Evolutionary conservation across 2,329 filamentous ascomycete genomes (phyloP).

Genomic region (Trichoderma afroharzianum): DNA sequence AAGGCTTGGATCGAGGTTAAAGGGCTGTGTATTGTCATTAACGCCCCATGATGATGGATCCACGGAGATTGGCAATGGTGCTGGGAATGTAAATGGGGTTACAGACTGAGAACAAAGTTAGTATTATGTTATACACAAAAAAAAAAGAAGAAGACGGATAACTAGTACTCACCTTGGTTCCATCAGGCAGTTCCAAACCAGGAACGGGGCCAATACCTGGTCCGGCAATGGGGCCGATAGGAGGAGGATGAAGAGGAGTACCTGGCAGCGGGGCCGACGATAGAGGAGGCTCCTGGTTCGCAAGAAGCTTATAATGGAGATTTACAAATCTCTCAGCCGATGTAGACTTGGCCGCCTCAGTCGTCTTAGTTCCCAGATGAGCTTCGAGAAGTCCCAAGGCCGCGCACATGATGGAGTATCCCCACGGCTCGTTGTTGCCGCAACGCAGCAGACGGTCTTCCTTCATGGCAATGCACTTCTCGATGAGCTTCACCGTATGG

Average conservation of each 20-base stretch:
- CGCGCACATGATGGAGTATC: slow-evolving; percentile 61
- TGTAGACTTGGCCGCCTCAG: slow-evolving; percentile 55
- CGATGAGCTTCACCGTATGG: slow-evolving; percentile 58
- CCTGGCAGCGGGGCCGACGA: slow-evolving; percentile 29
- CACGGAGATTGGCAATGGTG: slow-evolving; percentile 34
- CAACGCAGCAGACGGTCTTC: slow-evolving; percentile 59
- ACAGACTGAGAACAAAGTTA: slow-evolving; percentile 32
- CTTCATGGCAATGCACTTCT: slow-evolving; percentile 58
- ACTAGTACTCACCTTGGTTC: slow-evolving; percentile 41
- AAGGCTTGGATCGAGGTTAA: slow-evolving; percentile 52
- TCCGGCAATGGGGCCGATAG: slow-evolving; percentile 19
- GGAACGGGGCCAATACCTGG: slow-evolving; percentile 28
- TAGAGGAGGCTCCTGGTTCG: slow-evolving; percentile 48
- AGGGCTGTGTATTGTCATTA: slow-evolving; percentile 34
- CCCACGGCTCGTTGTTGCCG: slow-evolving; percentile 62
- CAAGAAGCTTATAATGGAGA: slow-evolving; percentile 54
- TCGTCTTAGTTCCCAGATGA: slow-evolving; percentile 54
- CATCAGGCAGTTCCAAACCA: slow-evolving; percentile 35
- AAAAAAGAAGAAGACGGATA: too few species aligned
- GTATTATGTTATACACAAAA: not conserved
- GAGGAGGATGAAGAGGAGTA: slow-evolving; percentile 23
- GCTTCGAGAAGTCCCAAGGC: slow-evolving; percentile 57
- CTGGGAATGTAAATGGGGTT: slow-evolving; percentile 40
- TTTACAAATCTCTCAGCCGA: slow-evolving; percentile 58
- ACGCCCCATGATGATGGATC: slow-evolving; percentile 37